Evolutionary conservation across 2,329 filamentous ascomycete species (phyloP).

Genomic region (Claviceps fusiformis): DNA sequence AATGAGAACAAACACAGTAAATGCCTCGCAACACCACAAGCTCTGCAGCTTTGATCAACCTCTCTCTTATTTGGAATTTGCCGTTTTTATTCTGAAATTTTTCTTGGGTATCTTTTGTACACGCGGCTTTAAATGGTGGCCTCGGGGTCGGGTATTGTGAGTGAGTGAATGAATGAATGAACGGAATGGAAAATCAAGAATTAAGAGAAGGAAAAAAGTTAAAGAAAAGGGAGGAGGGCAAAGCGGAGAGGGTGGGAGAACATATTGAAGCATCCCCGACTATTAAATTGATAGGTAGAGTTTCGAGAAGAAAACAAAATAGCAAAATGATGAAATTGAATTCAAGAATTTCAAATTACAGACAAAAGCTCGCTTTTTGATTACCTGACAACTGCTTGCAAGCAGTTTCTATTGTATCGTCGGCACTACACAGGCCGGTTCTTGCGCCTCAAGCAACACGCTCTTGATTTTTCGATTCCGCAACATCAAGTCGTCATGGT

Average conservation of each 20-base stretch:
- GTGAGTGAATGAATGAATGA: background rate
- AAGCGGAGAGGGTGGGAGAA: background rate
- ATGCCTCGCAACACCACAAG: slow-evolving; percentile 5
- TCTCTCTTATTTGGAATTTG: background rate
- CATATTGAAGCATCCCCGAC: background rate
- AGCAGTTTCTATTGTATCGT: background rate
- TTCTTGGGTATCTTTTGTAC: slow-evolving; percentile 8
- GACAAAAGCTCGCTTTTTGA: background rate
- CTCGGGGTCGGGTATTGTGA: slow-evolving; percentile 5
- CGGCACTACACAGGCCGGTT: background rate
- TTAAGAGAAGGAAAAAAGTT: background rate
- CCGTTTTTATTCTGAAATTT: background rate
- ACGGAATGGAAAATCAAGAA: background rate
- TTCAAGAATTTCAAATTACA: background rate
- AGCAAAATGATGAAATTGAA: background rate
- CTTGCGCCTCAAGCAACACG: background rate
- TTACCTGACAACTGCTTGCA: background rate
- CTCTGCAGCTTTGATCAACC: slow-evolving; percentile 2
- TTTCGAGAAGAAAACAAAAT: background rate
- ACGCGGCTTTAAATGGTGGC: background rate
- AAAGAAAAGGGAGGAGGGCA: background rate
- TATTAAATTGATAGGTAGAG: background rate
- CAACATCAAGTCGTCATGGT: background rate
- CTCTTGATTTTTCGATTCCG: background rate
- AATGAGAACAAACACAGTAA: background rate